Conservation (phyloP, 2,329 filamentous ascomycete genomes). For the Talaromyces sp. region DNA sequence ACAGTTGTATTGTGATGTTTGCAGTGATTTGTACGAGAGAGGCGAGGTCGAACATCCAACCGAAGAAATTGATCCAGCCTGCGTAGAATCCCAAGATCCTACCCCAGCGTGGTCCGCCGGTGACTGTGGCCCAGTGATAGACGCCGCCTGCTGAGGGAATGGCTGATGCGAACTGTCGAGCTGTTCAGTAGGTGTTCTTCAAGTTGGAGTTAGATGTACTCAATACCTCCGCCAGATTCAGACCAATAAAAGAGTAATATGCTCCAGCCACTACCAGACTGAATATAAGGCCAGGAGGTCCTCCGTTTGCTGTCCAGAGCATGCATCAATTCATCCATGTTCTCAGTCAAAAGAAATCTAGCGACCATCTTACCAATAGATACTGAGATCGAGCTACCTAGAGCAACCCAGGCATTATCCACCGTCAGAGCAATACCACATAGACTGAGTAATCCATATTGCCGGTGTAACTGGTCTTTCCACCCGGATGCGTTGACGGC, state of each 20-base stretch:
- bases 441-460: conserved; percentile 18
- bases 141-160: conserved; percentile 51
- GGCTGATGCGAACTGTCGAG: conserved; percentile 43
- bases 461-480: conserved; percentile 16
- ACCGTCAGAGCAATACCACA: conserved; percentile 20
- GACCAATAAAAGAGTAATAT: conserved; percentile 46
- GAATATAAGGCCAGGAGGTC: conserved; percentile 48
- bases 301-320: conserved; percentile 45
- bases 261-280: conserved; percentile 49
- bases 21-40: conserved; percentile 11
- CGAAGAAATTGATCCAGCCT: conserved; percentile 45
- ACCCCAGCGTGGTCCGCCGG: conserved; percentile 37
- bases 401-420: conserved; percentile 20
- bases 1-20: conserved; percentile 8
- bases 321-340: neutral
- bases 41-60: conserved; percentile 11
- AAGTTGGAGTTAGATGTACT: neutral
- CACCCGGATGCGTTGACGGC: conserved; percentile 18
- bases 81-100: conserved; percentile 35
- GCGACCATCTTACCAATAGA: conserved; percentile 18
- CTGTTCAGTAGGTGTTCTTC: neutral
- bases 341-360: conserved; percentile 24
- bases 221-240: conserved; percentile 39
- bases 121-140: conserved; percentile 52
- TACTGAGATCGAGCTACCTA: conserved; percentile 19